Evolutionary conservation across 164 flowering plant genomes (phyloP).

Genomic region (Buxus sempervirens): DNA sequence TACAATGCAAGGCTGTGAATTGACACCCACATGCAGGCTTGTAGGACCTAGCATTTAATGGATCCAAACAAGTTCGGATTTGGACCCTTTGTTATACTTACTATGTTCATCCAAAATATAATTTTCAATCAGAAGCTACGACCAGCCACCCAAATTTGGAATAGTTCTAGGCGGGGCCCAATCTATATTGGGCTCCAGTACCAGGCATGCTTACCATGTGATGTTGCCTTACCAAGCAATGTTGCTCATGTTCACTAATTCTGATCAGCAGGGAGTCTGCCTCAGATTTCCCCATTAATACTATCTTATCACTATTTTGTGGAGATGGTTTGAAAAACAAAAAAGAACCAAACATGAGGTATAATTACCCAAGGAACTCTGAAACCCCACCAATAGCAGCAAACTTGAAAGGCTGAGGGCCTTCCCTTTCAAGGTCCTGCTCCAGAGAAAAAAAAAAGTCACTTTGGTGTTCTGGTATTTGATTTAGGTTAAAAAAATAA

Average conservation of each 20-base stretch:
- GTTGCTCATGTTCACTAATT: too few species aligned
- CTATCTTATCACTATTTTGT: background rate
- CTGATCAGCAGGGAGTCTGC: background rate
- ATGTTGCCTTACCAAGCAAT: too few species aligned
- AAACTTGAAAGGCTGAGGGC: constrained; percentile 82
- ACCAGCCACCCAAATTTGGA: background rate
- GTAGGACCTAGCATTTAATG: background rate
- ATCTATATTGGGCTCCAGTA: background rate
- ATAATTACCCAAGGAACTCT: constrained; percentile 87
- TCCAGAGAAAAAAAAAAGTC: constrained; percentile 9
- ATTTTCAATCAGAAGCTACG: background rate
- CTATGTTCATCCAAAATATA: background rate
- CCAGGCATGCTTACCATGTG: background rate
- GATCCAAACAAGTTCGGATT: background rate
- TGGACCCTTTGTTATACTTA: background rate
- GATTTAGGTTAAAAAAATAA: background rate
- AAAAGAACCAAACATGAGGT: background rate
- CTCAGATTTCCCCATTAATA: background rate
- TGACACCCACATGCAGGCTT: background rate
- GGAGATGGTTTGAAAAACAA: background rate
- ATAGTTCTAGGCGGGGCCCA: background rate
- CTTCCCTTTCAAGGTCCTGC: constrained; percentile 91
- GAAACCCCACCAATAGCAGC: constrained; percentile 97
- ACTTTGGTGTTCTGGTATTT: background rate
- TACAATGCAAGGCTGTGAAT: background rate